Conservation (phyloP, 345 rosid genomes). For the thale cress (Arabidopsis thaliana) region DNA sequence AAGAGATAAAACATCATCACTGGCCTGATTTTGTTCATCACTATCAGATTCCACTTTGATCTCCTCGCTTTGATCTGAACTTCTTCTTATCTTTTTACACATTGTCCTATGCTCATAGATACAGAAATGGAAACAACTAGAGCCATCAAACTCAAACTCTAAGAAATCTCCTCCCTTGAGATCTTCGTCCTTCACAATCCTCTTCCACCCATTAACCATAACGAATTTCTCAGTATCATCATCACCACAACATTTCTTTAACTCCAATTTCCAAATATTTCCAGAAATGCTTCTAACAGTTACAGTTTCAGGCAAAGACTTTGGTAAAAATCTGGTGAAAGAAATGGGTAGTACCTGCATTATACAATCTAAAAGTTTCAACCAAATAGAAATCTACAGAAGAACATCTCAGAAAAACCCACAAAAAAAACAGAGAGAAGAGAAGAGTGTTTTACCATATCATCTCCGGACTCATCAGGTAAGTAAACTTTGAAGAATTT, state of each 20-base stretch:
- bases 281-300: constrained; percentile 25
- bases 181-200: background rate
- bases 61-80: background rate
- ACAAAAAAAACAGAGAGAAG: constrained; percentile 15
- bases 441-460: constrained; percentile 12
- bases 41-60: background rate
- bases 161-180: constrained; percentile 23
- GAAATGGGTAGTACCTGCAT: constrained; percentile 16
- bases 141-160: constrained; percentile 31
- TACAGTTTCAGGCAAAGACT: background rate
- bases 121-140: constrained; percentile 17
- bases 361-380: background rate
- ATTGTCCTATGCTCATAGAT: background rate
- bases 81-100: constrained; percentile 6
- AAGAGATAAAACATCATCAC: background rate
- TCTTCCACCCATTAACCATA: constrained; percentile 31
- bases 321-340: background rate
- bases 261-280: constrained; percentile 3
- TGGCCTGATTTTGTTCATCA: background rate
- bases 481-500: constrained; percentile 27
- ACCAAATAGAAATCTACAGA: background rate
- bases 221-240: background rate
- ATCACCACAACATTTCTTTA: constrained; percentile 9
- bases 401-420: no score
- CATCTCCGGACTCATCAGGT: constrained; percentile 17